Base-by-base conservation (phyloP, 176 grass and related monocot species). In the Coix lacrymajobi region DNA sequence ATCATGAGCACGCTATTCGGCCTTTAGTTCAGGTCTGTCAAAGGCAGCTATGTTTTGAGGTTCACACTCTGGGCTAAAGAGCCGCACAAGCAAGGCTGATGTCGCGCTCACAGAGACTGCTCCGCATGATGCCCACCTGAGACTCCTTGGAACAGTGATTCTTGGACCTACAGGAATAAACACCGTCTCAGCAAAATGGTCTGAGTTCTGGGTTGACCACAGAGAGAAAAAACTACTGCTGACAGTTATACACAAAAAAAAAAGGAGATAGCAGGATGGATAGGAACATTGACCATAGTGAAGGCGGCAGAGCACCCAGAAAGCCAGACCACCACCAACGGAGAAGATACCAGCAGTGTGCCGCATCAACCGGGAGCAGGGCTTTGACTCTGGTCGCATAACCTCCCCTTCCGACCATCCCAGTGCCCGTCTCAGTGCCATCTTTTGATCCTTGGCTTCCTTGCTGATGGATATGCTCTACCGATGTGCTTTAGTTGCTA, bases 331-430 rank as follows among this genome's bases (percentile, higher is more conserved):
- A n/a, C n/a, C n/a, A 25, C 95, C 95, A 60, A 98, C 86, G 0
- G 90, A 87, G 85, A 98, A 98, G 80, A 98, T 93, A 43, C 88
- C 89, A 58, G 96, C 87, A 56, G 93, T 95, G 8, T 96, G 91
- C 20, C 89, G 69, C 93, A 95, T 96, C 68, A 98, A 61, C 2
- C 93, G 87, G 22, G 96, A 77, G 72, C 96, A 98, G 3, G 96
- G 96, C 77, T 95, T 98, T 33, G 91, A 82, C 44, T 98, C 96
- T 61, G 92, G 85, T 40, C 91, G 90, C 96, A 98, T 98, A 70
- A 98, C 82, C 80, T 98, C 96, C 33, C 96, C 93, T 25, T 98
- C 85, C n/a, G 96, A 98, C 93, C 87, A 98, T 76, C 93, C 91
- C 28, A 98, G 69, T 36, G 68, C 46, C 60, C 28, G 85, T 0